phyloP scores from a whole-genome alignment of 1,284 basidiomycete species.

The Hypsizygus ulmarius region DNA sequence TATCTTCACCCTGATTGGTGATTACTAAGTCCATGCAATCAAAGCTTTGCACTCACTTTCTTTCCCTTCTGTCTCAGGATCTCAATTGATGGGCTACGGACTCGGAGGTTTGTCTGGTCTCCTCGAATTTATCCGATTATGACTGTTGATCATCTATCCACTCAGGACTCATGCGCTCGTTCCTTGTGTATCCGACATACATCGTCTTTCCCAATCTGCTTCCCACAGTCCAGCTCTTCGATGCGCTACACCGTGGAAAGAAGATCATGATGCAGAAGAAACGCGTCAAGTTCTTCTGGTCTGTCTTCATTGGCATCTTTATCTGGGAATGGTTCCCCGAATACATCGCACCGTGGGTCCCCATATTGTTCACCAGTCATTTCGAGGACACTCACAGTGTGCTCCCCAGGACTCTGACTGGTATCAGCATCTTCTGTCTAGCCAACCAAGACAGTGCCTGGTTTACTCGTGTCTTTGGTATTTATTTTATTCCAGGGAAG shows the following conservation, averaged over 20 bases:
- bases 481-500: slow-evolving; percentile 1
- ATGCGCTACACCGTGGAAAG: slow-evolving; percentile 52
- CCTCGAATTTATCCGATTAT: neutral
- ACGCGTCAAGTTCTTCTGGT: slow-evolving; percentile 58
- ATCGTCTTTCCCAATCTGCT: slow-evolving; percentile 42
- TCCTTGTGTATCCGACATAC: slow-evolving; percentile 45
- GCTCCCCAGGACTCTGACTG: slow-evolving; percentile 41
- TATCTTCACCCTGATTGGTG: slow-evolving; percentile 40
- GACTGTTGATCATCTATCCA: neutral
- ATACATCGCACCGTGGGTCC: slow-evolving; percentile 30
- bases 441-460: slow-evolving; percentile 50
- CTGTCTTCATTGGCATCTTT: slow-evolving; percentile 48
- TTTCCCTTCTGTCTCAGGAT: slow-evolving; percentile 27
- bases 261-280: slow-evolving; percentile 48
- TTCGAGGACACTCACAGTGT: neutral
- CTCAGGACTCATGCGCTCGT: slow-evolving; percentile 30
- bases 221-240: slow-evolving; percentile 51
- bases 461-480: slow-evolving; percentile 57
- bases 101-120: slow-evolving; percentile 39
- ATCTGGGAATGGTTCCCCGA: slow-evolving; percentile 50
- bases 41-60: neutral
- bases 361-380: neutral
- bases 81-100: slow-evolving; percentile 56
- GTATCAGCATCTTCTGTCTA: slow-evolving; percentile 58
- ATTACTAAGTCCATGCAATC: neutral